These are phyloP conservation scores for Pyrenochaeta sp. DNA, from an alignment of 2,329 filamentous ascomycete genomes.

Conservation along the genomic window DNA sequence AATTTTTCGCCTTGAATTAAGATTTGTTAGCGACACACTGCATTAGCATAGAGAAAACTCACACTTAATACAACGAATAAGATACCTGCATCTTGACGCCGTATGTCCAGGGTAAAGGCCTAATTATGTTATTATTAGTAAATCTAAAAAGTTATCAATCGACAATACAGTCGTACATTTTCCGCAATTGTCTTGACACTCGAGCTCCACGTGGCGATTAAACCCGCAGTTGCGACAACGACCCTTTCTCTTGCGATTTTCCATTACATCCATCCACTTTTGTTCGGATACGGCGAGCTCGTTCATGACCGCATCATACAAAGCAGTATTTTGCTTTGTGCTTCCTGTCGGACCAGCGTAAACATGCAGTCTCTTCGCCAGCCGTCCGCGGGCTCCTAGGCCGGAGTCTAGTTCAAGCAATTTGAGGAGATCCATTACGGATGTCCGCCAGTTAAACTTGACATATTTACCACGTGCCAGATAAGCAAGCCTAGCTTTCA, in stretches of 20 bases:
- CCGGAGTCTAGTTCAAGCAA: neutral
- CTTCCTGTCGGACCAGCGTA: neutral
- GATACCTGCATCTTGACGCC: neutral
- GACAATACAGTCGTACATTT: neutral
- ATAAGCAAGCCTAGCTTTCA: neutral
- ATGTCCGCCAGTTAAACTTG: neutral
- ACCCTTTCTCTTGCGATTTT: neutral
- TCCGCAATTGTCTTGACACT: neutral
- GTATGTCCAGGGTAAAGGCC: neutral
- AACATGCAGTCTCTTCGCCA: neutral
- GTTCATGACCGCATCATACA: neutral
- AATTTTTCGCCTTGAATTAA: neutral
- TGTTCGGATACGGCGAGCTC: neutral
- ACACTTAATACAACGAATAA: constrained; percentile 1
- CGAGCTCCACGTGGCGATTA: neutral
- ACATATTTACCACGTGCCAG: neutral
- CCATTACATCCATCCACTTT: neutral
- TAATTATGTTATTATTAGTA: neutral
- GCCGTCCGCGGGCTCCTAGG: neutral
- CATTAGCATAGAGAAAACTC: neutral
- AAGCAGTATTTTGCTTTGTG: neutral
- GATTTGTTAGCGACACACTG: neutral
- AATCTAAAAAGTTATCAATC: neutral
- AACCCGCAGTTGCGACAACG: neutral
- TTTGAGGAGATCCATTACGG: neutral